Base-by-base conservation (phyloP, 2,329 filamentous ascomycete species). In the Diplodia intermedia region DNA sequence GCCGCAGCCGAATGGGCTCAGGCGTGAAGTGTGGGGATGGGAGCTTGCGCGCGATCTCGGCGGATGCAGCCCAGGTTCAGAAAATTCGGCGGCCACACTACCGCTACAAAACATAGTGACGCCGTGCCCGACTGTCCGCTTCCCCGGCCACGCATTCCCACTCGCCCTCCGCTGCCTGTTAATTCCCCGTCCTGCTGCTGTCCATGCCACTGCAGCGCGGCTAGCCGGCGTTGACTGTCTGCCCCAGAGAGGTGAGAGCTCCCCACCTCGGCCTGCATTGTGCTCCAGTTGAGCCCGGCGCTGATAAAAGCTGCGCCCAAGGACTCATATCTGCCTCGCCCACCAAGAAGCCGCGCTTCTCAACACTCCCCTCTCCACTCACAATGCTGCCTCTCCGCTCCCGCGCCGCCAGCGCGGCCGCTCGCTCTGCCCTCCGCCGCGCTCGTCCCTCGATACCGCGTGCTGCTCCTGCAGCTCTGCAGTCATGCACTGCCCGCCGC, bases 311-410 rank as follows among this genome's bases (percentile, higher is more conserved):
- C 65, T 67, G 55, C 60, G 65, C 65, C 29, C 61, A 38, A 67
- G 65, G 65, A 57, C 60, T 26, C 40, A 57, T 33, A 47, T n/a
- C 65, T 23, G 38, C 54, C 55, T 54, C 57, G 54, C 43, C 20
- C 53, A 60, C n/a, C 43, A 31, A 66, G 54, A 33, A 47, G 55
- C 47, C 29, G 38, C 43, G 53, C 60, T 60, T 23, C 57, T 20
- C 56, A 33, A 43, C 55, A 61, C 15, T 36, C 29, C 38, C 56
- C 49, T 62, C 65, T 61, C 65, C 50, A 55, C 66, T 49, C 69
- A 60, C 43, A 60, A 71, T 71, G 70, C 53, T 65, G 47, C 66
- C 40, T 33, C 40, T 69, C 36, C 68, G 69, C 56, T 61, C 60
- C 15, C 65, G 67, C 23, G 67, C 55, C 31, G 66, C 62, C 40